phyloP scores from a whole-genome alignment of 345 rosid genomes.

The Cardamine chenopodiifolia region DNA sequence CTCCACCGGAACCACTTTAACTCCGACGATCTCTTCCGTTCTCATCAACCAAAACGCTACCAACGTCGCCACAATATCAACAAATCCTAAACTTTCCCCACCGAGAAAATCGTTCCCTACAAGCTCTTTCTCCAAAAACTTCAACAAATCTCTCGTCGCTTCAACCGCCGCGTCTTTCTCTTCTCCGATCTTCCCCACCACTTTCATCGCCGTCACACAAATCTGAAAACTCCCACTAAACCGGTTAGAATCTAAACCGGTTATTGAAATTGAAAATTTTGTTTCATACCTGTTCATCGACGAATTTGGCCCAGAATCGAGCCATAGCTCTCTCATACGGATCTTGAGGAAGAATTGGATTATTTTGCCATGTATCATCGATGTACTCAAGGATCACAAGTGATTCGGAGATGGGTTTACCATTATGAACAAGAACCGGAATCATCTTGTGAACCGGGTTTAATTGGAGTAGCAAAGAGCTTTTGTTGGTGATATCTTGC shows the following conservation, averaged over 20 bases:
- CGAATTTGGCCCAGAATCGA: slow-evolving; percentile 45
- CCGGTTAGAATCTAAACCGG: slow-evolving; percentile 22
- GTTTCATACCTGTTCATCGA: slow-evolving; percentile 40
- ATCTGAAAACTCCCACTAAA: background rate
- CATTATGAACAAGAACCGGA: slow-evolving; percentile 50
- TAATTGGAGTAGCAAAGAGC: slow-evolving; percentile 32
- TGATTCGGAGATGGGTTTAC: slow-evolving; percentile 48
- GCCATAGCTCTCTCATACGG: slow-evolving; percentile 45
- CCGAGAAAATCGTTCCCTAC: slow-evolving; percentile 44
- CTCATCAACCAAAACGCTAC: slow-evolving; percentile 42
- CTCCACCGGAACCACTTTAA: slow-evolving; percentile 33
- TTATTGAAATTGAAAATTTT: background rate
- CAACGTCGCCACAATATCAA: slow-evolving; percentile 38
- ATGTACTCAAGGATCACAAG: slow-evolving; percentile 52
- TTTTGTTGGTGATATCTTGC: slow-evolving; percentile 40
- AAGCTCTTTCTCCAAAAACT: slow-evolving; percentile 41
- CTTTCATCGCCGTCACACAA: slow-evolving; percentile 33
- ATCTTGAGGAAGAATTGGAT: slow-evolving; percentile 47
- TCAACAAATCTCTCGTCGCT: slow-evolving; percentile 37
- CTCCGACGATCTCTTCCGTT: slow-evolving; percentile 21
- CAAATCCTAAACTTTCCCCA: slow-evolving; percentile 37
- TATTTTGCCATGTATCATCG: slow-evolving; percentile 46
- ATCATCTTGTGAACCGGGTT: slow-evolving; percentile 47
- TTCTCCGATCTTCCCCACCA: slow-evolving; percentile 34
- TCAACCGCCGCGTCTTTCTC: slow-evolving; percentile 31